Conservation (phyloP, 2,329 filamentous ascomycete genomes). For the Boeremia lycopersici region DNA sequence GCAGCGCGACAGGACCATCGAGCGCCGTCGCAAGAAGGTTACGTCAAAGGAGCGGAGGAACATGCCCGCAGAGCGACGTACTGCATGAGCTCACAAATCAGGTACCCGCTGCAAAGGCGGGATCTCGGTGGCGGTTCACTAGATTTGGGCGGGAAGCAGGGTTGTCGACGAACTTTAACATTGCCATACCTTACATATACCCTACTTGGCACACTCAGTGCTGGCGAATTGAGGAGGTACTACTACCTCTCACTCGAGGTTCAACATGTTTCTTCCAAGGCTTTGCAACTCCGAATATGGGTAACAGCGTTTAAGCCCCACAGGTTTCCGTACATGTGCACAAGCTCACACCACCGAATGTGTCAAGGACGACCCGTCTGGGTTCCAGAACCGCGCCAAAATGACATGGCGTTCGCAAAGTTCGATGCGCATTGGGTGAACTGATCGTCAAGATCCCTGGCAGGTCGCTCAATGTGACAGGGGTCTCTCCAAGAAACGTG, state of each 20-base stretch:
- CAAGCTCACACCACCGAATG: conserved; percentile 13
- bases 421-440: conserved; percentile 36
- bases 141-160: conserved; percentile 9
- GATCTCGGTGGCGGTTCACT: not conserved
- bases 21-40: conserved; percentile 88
- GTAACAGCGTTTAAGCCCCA: conserved; percentile 6
- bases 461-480: conserved; percentile 32
- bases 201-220: conserved; percentile 1
- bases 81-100: conserved; percentile 22
- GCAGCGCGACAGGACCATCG: conserved; percentile 82
- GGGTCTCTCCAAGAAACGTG: conserved; percentile 33
- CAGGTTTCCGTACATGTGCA: conserved; percentile 10
- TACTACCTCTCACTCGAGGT: not conserved
- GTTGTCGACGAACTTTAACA: conserved; percentile 10
- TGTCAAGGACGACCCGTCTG: conserved; percentile 8
- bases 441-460: conserved; percentile 35
- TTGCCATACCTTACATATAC: conserved; percentile 12
- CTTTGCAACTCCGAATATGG: conserved; percentile 1
- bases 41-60: conserved; percentile 79
- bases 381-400: conserved; percentile 18
- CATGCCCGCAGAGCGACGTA: conserved; percentile 54
- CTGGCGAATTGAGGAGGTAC: conserved; percentile 3
- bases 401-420: conserved; percentile 18
- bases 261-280: not conserved
- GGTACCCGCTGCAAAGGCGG: conserved; percentile 21